These are phyloP conservation scores for Lactifluus echinatus DNA, from an alignment of 768 basidiomycete genomes.

Conservation along the genomic window DNA sequence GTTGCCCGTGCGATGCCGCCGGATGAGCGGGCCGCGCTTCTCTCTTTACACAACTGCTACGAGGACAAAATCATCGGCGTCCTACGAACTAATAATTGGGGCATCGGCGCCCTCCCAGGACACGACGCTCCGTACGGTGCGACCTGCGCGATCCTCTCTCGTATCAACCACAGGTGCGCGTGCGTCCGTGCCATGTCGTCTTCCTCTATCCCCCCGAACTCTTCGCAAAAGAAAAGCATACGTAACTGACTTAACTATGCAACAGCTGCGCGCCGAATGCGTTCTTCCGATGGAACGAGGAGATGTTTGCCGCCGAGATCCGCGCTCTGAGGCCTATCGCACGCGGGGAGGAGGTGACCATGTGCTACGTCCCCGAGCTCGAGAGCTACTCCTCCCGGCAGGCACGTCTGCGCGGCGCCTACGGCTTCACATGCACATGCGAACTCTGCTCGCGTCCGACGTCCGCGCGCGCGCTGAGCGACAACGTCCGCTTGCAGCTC, in stretches of 20 bases:
- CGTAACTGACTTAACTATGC: no score
- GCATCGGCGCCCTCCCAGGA: conserved; percentile 6
- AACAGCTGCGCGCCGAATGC: conserved; percentile 23
- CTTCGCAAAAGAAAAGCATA: background rate
- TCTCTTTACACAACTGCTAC: conserved; percentile 9
- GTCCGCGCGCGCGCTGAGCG: conserved; percentile 11
- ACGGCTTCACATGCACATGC: conserved; percentile 32
- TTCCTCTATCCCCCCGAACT: background rate
- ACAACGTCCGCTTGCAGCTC: conserved; percentile 12
- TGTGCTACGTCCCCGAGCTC: conserved; percentile 23
- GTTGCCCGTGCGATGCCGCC: conserved; percentile 5
- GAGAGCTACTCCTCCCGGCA: conserved; percentile 23
- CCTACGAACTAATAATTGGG: conserved; percentile 9
- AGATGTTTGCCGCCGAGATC: conserved; percentile 27
- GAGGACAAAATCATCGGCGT: conserved; percentile 10
- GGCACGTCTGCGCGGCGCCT: conserved; percentile 22
- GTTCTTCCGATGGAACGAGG: conserved; percentile 20
- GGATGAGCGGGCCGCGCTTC: background rate
- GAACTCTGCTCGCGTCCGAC: conserved; percentile 24
- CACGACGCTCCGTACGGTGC: conserved; percentile 21
- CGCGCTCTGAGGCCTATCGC: conserved; percentile 26
- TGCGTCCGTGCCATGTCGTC: background rate
- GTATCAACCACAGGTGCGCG: conserved; percentile 22
- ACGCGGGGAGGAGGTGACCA: conserved; percentile 30
- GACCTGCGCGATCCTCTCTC: conserved; percentile 21